Conservation (phyloP, 176 grass and related monocot species). For the Carex parvula region DNA sequence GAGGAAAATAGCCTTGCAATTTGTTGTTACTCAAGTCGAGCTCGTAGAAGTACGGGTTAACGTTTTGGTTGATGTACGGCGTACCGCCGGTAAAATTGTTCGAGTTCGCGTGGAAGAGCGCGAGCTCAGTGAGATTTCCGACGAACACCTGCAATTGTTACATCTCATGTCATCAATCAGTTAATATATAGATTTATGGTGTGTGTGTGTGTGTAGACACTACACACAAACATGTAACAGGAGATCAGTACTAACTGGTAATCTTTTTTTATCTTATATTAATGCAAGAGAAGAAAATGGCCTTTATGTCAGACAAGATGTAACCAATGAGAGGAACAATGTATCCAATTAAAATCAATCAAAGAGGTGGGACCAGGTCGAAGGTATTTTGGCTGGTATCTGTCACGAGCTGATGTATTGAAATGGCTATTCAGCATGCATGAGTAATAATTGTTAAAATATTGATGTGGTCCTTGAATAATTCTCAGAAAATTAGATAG, state of each 20-base stretch:
- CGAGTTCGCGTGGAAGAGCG: constrained; percentile 92
- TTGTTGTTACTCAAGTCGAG: constrained; percentile 92
- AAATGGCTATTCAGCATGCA: not conserved
- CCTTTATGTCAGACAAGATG: not conserved
- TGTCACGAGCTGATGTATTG: constrained; percentile 22
- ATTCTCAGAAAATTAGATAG: not conserved
- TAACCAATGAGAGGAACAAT: not conserved
- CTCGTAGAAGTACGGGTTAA: constrained; percentile 76
- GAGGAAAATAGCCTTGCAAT: constrained; percentile 38
- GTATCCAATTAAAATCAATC: not conserved
- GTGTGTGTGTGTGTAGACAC: not conserved
- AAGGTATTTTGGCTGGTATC: not conserved
- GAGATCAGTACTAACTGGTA: not conserved
- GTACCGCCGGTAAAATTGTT: constrained; percentile 49
- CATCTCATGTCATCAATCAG: not conserved
- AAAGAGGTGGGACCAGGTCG: not conserved
- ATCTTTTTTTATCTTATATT: not conserved
- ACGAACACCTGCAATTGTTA: constrained; percentile 37
- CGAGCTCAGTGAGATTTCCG: constrained; percentile 51
- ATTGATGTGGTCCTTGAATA: not conserved
- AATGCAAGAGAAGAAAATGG: not conserved
- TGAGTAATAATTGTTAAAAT: not conserved
- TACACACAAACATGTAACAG: not conserved
- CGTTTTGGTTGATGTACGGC: constrained; percentile 9
- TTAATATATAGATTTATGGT: not conserved